phyloP scores from a whole-genome alignment of 495 filamentous ascomycete species.

The Daldinia grandis region DNA sequence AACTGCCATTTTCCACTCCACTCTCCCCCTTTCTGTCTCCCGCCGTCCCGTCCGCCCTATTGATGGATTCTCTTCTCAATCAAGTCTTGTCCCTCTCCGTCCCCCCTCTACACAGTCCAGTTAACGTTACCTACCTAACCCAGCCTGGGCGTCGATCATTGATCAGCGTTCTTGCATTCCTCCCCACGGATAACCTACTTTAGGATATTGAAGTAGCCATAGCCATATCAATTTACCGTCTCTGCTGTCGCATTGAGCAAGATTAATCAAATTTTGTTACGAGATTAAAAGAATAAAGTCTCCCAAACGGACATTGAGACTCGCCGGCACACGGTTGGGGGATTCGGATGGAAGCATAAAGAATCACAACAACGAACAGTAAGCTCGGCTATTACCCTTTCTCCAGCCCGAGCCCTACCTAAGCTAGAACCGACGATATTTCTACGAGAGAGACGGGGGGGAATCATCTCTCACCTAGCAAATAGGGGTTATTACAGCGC shows the following conservation, averaged over 20 bases:
- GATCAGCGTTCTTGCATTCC: conserved; percentile 21
- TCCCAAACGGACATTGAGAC: conserved; percentile 6
- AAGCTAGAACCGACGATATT: conserved; percentile 14
- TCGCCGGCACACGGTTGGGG: conserved; percentile 9
- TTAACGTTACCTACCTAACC: conserved; percentile 37
- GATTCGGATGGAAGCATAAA: conserved; percentile 17
- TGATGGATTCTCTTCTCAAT: not conserved
- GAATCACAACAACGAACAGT: conserved; percentile 33
- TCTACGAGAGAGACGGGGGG: no score
- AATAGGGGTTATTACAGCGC: conserved; percentile 19
- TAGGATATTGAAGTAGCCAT: not conserved
- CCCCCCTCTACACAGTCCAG: not conserved
- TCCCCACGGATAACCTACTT: conserved; percentile 21
- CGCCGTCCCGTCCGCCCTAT: conserved; percentile 27
- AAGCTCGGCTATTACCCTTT: conserved; percentile 37
- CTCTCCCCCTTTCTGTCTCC: conserved; percentile 12
- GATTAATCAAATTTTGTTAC: conserved; percentile 38
- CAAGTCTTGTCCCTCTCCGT: conserved; percentile 5
- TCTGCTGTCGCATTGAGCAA: conserved; percentile 25
- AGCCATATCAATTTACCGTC: conserved; percentile 27
- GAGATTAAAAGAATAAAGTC: conserved; percentile 31
- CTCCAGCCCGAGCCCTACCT: conserved; percentile 21
- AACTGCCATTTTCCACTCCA: not conserved
- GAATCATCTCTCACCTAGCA: conserved; percentile 10
- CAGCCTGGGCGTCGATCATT: conserved; percentile 38